Percentiles rank a stretch among this genome's conserved stretches.
Conservation (phyloP, 768 basidiomycete species). For the Mycena venus region DNA sequence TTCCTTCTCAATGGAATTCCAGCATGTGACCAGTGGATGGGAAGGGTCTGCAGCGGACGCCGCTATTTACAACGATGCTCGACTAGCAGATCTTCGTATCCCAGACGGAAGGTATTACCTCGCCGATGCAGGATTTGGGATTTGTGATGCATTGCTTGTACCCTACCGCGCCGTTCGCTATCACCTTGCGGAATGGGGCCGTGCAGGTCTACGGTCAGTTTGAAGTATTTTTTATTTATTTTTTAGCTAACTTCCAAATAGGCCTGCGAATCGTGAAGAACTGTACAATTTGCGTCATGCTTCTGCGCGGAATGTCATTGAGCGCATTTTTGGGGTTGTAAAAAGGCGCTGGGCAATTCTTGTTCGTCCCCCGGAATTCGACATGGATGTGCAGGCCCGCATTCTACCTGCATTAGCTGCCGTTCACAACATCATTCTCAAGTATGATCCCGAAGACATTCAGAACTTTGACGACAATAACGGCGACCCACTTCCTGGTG, state of each 20-base stretch:
- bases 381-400: background rate
- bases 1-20: slow-evolving; percentile 37
- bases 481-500: background rate
- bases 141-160: slow-evolving; percentile 34
- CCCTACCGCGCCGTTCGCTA: slow-evolving; percentile 40
- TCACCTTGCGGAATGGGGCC: slow-evolving; percentile 43
- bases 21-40: slow-evolving; percentile 40
- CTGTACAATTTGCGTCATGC: background rate
- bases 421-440: background rate
- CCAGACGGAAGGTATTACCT: slow-evolving; percentile 37
- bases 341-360: background rate
- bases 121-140: slow-evolving; percentile 32
- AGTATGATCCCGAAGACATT: background rate
- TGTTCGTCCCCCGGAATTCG: background rate
- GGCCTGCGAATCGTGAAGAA: background rate
- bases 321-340: too few relatives aligned
- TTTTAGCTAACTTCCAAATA: background rate
- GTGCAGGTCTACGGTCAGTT: slow-evolving; percentile 10
- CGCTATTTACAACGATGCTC: slow-evolving; percentile 28
- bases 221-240: background rate
- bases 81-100: slow-evolving; percentile 4
- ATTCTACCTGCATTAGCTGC: background rate
- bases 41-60: slow-evolving; percentile 40
- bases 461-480: background rate
- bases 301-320: background rate